Conservation (phyloP, 2,329 filamentous ascomycete species). For the Fusarium aywerte region DNA sequence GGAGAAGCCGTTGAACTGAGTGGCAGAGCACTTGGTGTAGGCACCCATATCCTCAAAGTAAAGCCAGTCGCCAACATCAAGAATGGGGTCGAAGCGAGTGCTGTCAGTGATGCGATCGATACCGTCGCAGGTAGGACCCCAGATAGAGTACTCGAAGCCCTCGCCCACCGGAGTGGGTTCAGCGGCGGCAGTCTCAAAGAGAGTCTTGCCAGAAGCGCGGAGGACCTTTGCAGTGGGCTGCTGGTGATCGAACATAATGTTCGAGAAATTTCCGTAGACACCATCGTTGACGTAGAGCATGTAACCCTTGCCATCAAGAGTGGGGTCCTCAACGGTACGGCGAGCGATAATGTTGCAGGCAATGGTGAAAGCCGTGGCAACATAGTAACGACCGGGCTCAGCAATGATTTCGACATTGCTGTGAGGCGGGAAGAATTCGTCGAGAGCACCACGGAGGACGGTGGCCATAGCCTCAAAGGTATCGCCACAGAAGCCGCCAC, state of each 20-base stretch:
- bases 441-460: constrained; percentile 81
- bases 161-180: constrained; percentile 58
- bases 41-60: constrained; percentile 99
- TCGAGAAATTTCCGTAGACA: constrained; percentile 97
- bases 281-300: constrained; percentile 99
- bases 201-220: constrained; percentile 66
- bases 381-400: constrained; percentile 96
- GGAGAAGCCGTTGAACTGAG: constrained; percentile 96
- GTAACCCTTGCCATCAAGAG: constrained; percentile 75
- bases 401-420: constrained; percentile 85
- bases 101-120: constrained; percentile 93
- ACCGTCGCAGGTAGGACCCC: constrained; percentile 97
- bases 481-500: constrained; percentile 90
- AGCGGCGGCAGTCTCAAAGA: constrained; percentile 67
- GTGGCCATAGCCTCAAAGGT: constrained; percentile 91
- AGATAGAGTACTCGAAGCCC: constrained; percentile 89
- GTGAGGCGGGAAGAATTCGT: constrained; percentile 84
- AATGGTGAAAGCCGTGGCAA: constrained; percentile 90
- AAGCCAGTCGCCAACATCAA: constrained; percentile 96
- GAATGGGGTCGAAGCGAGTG: constrained; percentile 77
- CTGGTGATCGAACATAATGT: constrained; percentile 99
- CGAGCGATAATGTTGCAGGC: constrained; percentile 97
- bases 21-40: constrained; percentile 98
- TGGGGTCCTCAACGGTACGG: constrained; percentile 82
- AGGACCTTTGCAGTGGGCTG: constrained; percentile 86